phyloP scores from a whole-genome alignment of 176 grass and related monocot genomes.

The Eleusine indica region DNA sequence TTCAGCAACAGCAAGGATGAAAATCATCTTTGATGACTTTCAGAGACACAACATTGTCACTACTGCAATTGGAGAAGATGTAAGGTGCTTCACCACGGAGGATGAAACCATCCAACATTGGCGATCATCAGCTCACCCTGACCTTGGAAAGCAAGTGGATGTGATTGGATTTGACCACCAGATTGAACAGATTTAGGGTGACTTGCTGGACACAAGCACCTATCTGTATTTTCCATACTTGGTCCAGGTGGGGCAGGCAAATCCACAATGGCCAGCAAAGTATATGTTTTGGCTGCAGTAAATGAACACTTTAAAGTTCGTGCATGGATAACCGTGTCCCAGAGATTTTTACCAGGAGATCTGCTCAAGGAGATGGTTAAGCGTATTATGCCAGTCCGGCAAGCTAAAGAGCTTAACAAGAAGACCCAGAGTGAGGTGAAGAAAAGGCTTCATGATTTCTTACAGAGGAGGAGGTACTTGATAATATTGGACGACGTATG shows the following conservation, averaged over 20 bases:
- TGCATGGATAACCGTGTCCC: constrained; percentile 1
- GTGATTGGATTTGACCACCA: neutral
- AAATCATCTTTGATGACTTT: neutral
- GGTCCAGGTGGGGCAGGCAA: neutral
- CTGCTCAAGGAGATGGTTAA: too few species aligned
- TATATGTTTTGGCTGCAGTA: neutral
- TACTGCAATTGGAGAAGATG: neutral
- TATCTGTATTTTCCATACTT: neutral
- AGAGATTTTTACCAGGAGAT: neutral
- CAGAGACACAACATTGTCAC: neutral
- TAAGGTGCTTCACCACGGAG: neutral
- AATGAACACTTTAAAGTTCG: neutral
- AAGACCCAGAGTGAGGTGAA: neutral
- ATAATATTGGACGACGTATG: constrained; percentile 14
- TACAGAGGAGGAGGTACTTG: neutral
- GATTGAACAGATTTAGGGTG: neutral
- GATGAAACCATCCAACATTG: neutral
- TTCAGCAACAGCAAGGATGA: neutral
- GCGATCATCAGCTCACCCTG: neutral
- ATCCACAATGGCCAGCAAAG: neutral
- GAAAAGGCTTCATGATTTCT: neutral
- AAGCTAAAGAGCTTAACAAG: too few species aligned
- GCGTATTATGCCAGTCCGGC: too few species aligned
- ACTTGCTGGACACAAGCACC: neutral
- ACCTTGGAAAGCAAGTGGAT: neutral